Evolutionary conservation across 2,329 filamentous ascomycete species (phyloP), one percentile per base, ranked within the genome.

Genomic region (Beauveria pseudobassiana): DNA sequence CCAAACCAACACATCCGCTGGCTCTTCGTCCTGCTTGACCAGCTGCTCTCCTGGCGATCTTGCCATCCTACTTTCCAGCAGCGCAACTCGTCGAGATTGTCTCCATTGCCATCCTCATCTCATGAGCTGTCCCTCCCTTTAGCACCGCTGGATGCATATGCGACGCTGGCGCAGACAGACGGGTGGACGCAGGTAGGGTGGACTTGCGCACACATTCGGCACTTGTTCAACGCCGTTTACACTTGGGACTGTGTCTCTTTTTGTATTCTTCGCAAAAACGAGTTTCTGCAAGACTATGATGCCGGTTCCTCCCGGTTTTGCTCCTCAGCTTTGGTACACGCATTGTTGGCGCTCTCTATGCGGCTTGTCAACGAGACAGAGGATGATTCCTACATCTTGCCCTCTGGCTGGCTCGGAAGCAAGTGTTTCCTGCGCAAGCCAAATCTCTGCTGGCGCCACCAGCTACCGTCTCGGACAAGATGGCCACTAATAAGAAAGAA

Each of bases 261-360:
- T 42, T 53, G 60, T 71, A 18, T 67, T 61, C 26, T 64, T 65
- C 12, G 59, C 55, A 7, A 69, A 66, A 43, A 66, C 63, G 16
- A 68, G 67, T 63, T 73, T 75, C 38, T 70, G 69, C 24, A 74
- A 22, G 49, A 53, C 46, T 56, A 43, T 26, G 34, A 60, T 5
- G n/a, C n/a, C 16, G 64, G 55, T 18, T 45, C 43, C 7, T 34
- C 14, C 1, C 59, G 56, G 3, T 65, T 61, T 28, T 64, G 64
- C 54, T 65, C 64, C 1, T 40, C 60, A 7, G 57, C 64, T 6
- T 62, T 65, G 18, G 60, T 64, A 26, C 59, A 65, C 24, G 53
- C 62, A 2, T 52, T 64, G 14, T 26, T 65, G 16, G 60, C 60
- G 42, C 43, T 62, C 14, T 24, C 62, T 1, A 64, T 20, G 10